Conservation (phyloP, 2,329 filamentous ascomycete species). For the Penicillium sp. region DNA sequence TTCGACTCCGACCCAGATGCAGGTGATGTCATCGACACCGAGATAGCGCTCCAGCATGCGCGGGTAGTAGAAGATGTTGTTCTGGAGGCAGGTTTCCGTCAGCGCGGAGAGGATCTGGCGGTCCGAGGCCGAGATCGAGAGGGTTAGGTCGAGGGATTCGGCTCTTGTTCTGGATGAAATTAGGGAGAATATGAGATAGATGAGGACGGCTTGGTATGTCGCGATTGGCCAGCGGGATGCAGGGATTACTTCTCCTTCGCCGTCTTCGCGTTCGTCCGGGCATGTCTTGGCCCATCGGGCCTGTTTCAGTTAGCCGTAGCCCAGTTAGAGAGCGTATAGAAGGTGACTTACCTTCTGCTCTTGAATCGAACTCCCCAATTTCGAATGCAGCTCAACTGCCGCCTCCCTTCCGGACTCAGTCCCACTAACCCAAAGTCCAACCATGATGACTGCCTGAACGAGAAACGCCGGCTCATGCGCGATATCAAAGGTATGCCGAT, state of each 20-base stretch:
- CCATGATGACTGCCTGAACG: conserved; percentile 29
- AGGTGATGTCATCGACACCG: conserved; percentile 22
- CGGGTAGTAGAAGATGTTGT: conserved; percentile 32
- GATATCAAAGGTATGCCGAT: conserved; percentile 25
- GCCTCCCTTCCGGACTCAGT: conserved; percentile 15
- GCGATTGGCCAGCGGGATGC: conserved; percentile 31
- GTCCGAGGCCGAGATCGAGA: conserved; percentile 14
- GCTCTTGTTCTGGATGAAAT: not conserved
- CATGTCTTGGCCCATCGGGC: not conserved
- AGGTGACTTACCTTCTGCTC: conserved; percentile 25
- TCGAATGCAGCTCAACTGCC: conserved; percentile 28
- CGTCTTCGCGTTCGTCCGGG: not conserved
- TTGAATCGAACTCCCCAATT: conserved; percentile 22
- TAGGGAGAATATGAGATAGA: conserved; percentile 34
- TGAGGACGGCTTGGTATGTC: conserved; percentile 34
- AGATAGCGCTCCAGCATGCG: conserved; percentile 27
- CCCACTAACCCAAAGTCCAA: conserved; percentile 29
- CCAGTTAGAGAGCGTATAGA: not conserved
- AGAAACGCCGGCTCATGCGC: conserved; percentile 27
- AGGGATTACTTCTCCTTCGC: not conserved
- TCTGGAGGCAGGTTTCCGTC: conserved; percentile 24
- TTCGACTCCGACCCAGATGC: conserved; percentile 30
- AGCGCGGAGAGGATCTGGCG: conserved; percentile 27
- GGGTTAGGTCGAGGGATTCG: conserved; percentile 3
- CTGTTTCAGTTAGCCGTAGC: not conserved